phyloP scores from a whole-genome alignment of 2,329 filamentous ascomycete genomes.

The Colletotrichum chrysophilum region DNA sequence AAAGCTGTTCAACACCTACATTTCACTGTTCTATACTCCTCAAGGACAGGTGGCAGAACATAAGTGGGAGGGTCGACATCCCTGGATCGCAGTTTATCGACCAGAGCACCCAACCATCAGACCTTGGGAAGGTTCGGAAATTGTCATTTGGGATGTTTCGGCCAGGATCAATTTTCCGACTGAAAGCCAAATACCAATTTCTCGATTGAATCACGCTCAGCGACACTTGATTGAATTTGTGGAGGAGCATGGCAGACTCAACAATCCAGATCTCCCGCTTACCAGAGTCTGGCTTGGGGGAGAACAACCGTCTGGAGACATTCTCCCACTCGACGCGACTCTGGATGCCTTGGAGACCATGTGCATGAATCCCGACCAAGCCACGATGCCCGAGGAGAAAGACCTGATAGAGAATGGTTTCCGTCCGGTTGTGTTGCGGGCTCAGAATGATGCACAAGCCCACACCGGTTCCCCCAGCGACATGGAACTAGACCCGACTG shows the following conservation, averaged over 20 bases:
- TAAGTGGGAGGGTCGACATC: constrained; percentile 37
- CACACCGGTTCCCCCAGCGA: constrained; percentile 13
- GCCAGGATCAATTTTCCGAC: constrained; percentile 29
- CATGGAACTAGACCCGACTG: neutral
- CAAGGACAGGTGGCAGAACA: constrained; percentile 14
- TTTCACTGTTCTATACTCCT: constrained; percentile 55
- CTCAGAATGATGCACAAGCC: neutral
- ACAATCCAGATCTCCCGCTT: constrained; percentile 39
- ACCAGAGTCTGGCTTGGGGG: constrained; percentile 51
- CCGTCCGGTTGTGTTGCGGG: constrained; percentile 30
- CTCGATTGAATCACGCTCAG: constrained; percentile 51
- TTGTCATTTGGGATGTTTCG: constrained; percentile 60
- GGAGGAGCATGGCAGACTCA: constrained; percentile 28
- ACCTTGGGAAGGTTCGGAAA: constrained; percentile 42
- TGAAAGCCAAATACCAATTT: constrained; percentile 26
- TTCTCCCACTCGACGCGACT: constrained; percentile 47
- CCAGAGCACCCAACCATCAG: constrained; percentile 41
- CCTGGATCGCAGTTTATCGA: constrained; percentile 58
- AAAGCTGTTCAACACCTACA: constrained; percentile 37
- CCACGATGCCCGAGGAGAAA: constrained; percentile 32
- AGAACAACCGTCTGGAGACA: constrained; percentile 27
- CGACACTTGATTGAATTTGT: constrained; percentile 45
- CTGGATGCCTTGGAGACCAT: constrained; percentile 40
- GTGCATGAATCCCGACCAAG: constrained; percentile 37
- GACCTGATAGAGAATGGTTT: constrained; percentile 41